phyloP scores from a whole-genome alignment of 139 green algal genomes.

The Tetraselmis chui region DNA sequence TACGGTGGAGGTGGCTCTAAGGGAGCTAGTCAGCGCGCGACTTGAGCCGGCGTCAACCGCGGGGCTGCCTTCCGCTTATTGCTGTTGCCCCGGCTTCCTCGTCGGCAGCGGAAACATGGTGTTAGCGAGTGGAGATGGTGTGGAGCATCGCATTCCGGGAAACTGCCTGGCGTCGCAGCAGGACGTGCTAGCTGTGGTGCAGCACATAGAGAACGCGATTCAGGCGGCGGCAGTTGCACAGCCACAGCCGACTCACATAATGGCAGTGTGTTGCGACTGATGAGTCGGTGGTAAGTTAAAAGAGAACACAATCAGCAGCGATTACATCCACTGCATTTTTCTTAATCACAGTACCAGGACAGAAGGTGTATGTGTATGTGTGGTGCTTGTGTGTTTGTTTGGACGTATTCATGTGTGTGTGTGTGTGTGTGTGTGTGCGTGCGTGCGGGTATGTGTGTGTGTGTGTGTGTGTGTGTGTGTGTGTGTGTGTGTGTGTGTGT shows the following conservation, averaged over 20 bases:
- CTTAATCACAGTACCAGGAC: too few relatives aligned
- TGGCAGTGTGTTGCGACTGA: background rate
- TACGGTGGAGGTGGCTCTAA: background rate
- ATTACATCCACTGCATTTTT: too few relatives aligned
- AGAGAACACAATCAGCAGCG: too few relatives aligned
- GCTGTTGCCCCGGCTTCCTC: background rate
- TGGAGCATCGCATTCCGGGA: background rate
- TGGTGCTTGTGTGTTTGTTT: too few relatives aligned
- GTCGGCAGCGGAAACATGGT: too few relatives aligned
- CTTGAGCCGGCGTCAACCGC: background rate
- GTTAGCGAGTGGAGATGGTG: background rate
- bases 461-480: too few relatives aligned
- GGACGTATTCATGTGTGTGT: too few relatives aligned
- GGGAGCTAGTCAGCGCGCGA: background rate
- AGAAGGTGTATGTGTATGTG: too few relatives aligned
- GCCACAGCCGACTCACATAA: background rate
- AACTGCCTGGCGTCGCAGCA: background rate
- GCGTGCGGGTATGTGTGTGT: too few relatives aligned
- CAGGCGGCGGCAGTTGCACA: background rate
- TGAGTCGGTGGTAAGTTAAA: too few relatives aligned
- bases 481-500: too few relatives aligned
- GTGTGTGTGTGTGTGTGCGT: too few relatives aligned
- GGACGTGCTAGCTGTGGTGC: background rate
- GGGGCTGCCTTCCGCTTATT: background rate
- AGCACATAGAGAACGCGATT: background rate